These are phyloP conservation scores for Moricandia moricandioides DNA, from an alignment of 345 rosid species.

Conservation along the genomic window DNA sequence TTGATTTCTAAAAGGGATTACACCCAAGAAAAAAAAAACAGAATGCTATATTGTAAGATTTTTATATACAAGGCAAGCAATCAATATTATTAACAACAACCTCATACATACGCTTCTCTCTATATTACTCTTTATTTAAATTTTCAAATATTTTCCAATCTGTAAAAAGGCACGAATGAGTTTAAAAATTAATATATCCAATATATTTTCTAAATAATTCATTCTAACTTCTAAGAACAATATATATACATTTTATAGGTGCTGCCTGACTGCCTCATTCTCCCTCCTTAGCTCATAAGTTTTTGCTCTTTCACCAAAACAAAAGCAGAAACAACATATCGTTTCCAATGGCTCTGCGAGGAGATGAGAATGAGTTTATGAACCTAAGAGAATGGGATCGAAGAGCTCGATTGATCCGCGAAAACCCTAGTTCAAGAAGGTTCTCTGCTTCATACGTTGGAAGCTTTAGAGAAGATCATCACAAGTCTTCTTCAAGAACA, in stretches of 20 bases:
- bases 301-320: not conserved
- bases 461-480: slow-evolving; percentile 69
- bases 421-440: slow-evolving; percentile 57
- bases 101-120: not conserved
- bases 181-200: not conserved
- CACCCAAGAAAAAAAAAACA: slow-evolving; percentile 25
- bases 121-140: not conserved
- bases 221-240: not conserved
- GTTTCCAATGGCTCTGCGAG: slow-evolving; percentile 31
- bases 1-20: slow-evolving; percentile 31
- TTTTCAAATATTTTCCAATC: not conserved
- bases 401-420: slow-evolving; percentile 50
- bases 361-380: slow-evolving; percentile 43
- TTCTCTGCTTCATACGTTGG: slow-evolving; percentile 75
- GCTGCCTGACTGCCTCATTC: slow-evolving; percentile 30
- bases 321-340: slow-evolving; percentile 2
- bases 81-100: slow-evolving; percentile 3
- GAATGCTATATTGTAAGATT: slow-evolving; percentile 20
- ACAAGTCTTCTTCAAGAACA: slow-evolving; percentile 55
- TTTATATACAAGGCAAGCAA: slow-evolving; percentile 8
- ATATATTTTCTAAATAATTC: not conserved
- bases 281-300: slow-evolving; percentile 22
- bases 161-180: not conserved
- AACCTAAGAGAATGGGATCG: slow-evolving; percentile 56
- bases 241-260: not conserved